Percentiles rank a stretch among this genome's conserved stretches.
Conservation (phyloP, 225 moss, liverwort and hornwort genomes). For the Marchantia polymorpha region DNA sequence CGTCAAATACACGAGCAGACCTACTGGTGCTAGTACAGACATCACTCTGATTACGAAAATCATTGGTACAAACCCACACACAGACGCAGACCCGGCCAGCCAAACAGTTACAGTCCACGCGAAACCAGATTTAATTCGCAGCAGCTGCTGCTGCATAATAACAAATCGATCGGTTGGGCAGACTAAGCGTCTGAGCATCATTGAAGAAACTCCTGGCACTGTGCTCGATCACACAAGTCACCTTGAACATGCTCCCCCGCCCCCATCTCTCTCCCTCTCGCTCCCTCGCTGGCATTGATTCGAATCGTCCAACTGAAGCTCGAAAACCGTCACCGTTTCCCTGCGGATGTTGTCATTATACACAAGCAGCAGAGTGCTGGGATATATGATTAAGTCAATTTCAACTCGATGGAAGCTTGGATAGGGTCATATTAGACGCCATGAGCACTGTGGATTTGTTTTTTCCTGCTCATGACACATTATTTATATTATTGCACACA, state of each 20-base stretch:
- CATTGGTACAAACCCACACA: not conserved
- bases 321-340: not conserved
- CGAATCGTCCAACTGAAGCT: not conserved
- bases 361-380: not conserved
- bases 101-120: not conserved
- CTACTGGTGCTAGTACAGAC: constrained; percentile 1
- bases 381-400: not conserved
- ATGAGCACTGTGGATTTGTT: not conserved
- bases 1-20: constrained; percentile 1
- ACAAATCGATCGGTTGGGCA: not conserved
- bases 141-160: not conserved
- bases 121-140: not conserved
- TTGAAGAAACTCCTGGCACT: constrained; percentile 11
- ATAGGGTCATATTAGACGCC: not conserved
- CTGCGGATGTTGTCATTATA: not conserved
- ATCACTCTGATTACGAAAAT: not conserved
- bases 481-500: not conserved
- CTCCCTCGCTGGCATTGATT: not conserved
- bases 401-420: not conserved
- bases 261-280: not conserved
- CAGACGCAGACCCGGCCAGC: not conserved
- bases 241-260: not conserved
- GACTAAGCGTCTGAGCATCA: not conserved
- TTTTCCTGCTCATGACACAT: not conserved
- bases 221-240: not conserved